phyloP scores from a whole-genome alignment of 805 yeast genomes.

The Lipomyces yamadae region DNA sequence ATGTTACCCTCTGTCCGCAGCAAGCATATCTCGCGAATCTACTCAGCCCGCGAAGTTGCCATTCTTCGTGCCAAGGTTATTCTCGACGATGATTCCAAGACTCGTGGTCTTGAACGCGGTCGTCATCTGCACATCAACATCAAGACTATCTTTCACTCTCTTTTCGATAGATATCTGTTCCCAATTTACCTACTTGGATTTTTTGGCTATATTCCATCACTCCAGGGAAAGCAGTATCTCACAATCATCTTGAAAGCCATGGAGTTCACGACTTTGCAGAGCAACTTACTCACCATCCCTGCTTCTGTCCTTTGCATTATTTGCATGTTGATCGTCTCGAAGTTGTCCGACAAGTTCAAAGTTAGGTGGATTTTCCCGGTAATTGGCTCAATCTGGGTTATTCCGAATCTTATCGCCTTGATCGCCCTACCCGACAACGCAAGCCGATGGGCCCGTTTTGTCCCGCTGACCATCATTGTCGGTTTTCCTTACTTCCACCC shows the following conservation, averaged over 20 bases:
- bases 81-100: slow-evolving; percentile 31
- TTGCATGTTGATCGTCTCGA: slow-evolving; percentile 41
- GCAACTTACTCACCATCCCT: slow-evolving; percentile 60
- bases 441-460: slow-evolving; percentile 36
- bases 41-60: slow-evolving; percentile 30
- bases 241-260: slow-evolving; percentile 55
- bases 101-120: slow-evolving; percentile 23
- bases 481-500: slow-evolving; percentile 59
- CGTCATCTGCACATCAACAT: slow-evolving; percentile 18
- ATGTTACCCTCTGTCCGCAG: slow-evolving; percentile 52
- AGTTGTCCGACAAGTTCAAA: slow-evolving; percentile 28
- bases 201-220: slow-evolving; percentile 35
- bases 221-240: slow-evolving; percentile 40
- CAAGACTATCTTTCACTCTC: slow-evolving; percentile 18
- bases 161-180: slow-evolving; percentile 29
- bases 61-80: slow-evolving; percentile 34
- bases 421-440: slow-evolving; percentile 23
- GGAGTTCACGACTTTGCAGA: slow-evolving; percentile 57
- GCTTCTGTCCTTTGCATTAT: slow-evolving; percentile 42
- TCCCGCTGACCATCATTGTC: slow-evolving; percentile 43
- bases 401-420: slow-evolving; percentile 41
- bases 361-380: slow-evolving; percentile 34
- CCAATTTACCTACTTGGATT: slow-evolving; percentile 33
- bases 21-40: slow-evolving; percentile 28
- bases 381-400: slow-evolving; percentile 30